phyloP scores from a whole-genome alignment of 352 stramenopile genomes.

The Thalassiosira allenii region DNA sequence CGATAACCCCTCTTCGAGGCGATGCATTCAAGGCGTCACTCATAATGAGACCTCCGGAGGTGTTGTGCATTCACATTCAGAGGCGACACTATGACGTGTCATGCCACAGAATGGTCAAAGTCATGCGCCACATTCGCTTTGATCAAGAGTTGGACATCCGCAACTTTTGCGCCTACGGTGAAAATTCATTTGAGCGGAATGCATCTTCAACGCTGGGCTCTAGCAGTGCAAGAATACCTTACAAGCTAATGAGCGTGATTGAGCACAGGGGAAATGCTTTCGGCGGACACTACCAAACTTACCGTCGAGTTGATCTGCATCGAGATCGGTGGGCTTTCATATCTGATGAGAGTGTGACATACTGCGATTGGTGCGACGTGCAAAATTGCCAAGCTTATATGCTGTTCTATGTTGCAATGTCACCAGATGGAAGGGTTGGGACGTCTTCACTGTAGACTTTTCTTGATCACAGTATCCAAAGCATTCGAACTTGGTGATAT shows the following conservation, averaged over 20 bases:
- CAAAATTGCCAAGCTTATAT: constrained; percentile 80
- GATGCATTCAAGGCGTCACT: constrained; percentile 5
- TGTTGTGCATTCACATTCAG: constrained; percentile 83
- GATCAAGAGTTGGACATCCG: constrained; percentile 69
- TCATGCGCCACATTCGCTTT: constrained; percentile 71
- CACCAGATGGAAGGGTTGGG: neutral
- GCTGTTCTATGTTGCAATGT: constrained; percentile 79
- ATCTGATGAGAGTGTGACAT: constrained; percentile 68
- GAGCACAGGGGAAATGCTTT: constrained; percentile 78
- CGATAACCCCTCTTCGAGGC: neutral
- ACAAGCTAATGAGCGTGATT: constrained; percentile 78
- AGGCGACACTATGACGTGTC: constrained; percentile 78
- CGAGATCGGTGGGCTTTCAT: constrained; percentile 68
- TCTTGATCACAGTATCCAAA: too few species aligned
- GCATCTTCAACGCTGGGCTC: neutral
- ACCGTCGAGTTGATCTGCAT: constrained; percentile 52
- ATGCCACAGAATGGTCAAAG: constrained; percentile 72
- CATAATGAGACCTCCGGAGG: constrained; percentile 71
- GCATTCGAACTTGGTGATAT: too few species aligned
- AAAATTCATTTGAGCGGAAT: constrained; percentile 43
- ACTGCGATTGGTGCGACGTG: constrained; percentile 70
- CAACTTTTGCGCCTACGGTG: constrained; percentile 73
- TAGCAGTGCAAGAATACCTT: constrained; percentile 48
- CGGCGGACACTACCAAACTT: constrained; percentile 81
- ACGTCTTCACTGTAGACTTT: too few species aligned